Percentiles rank a stretch among this genome's conserved stretches.
Conservation (phyloP, 2,329 filamentous ascomycete species). For the Cercospora sesami region DNA sequence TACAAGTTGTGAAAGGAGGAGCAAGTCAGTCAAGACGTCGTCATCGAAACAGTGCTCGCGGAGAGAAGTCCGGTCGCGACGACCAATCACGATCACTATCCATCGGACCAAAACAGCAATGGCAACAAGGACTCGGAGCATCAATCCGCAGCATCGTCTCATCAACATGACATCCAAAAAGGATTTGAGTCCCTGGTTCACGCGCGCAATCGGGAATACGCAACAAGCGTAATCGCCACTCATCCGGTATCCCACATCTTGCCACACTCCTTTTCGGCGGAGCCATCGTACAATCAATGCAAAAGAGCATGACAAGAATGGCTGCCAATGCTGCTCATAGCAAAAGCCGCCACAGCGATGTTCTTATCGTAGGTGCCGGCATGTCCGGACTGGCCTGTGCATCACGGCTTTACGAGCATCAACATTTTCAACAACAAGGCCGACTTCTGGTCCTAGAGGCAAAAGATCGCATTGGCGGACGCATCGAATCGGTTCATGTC, state of each 20-base stretch:
- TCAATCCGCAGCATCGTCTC: neutral
- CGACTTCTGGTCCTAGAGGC: slow-evolving; percentile 29
- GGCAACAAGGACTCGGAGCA: neutral
- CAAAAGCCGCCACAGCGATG: slow-evolving; percentile 6
- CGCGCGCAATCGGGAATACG: neutral
- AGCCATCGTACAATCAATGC: slow-evolving; percentile 8
- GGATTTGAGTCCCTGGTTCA: neutral
- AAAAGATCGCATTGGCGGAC: slow-evolving; percentile 31
- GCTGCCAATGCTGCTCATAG: neutral
- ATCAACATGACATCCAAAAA: neutral
- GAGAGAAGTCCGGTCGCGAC: neutral
- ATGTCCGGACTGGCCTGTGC: slow-evolving; percentile 31
- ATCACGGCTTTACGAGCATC: slow-evolving; percentile 24
- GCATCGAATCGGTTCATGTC: slow-evolving; percentile 28
- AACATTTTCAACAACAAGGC: slow-evolving; percentile 14
- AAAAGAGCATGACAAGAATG: slow-evolving; percentile 8
- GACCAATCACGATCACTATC: neutral
- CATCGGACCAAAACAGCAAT: neutral
- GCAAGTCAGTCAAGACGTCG: neutral
- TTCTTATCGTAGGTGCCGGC: slow-evolving; percentile 31
- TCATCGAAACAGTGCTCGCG: neutral
- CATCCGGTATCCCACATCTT: neutral
- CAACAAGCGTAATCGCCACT: neutral
- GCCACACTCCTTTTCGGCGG: neutral
- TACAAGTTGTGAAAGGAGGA: neutral